Base-by-base conservation (phyloP, 1,139 yeast genomes). In the Geotrichum fermentans region DNA sequence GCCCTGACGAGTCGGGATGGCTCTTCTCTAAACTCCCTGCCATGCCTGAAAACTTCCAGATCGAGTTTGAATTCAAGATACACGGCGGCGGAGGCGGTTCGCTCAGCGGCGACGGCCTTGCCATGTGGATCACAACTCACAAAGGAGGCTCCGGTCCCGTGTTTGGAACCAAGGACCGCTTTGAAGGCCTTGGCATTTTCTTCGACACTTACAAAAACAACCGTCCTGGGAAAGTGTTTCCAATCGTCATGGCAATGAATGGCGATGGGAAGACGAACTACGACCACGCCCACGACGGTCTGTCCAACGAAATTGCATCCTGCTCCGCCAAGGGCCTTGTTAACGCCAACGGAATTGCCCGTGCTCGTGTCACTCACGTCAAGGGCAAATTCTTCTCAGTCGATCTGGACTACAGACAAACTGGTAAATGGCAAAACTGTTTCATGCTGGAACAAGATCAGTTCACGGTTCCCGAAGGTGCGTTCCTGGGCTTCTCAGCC, bases 141-240 rank as follows among this genome's bases (percentile, higher is more conserved):
- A 76, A 73, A 33, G 71, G 79, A 22, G 61, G 66, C 43, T 54
- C 50, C 10, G 65, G 65, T 10, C 79, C 83, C 45, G 88, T 87
- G 10, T 85, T 88, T 66, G 96, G 96, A 1, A 75, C 80, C 49
- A 65, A 71, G 43, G 84, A 84, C 64, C 63, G 67, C 41, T 84
- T 83, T 65, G 77, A 73, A 26, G 96, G 96, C 6, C 67, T 85
- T 49, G 94, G 86, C 1, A 65, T 88, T 17, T 76, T 85, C 63
- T 65, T 88, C 50, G 96, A 88, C 65, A 87, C 96, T 5, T 88
- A 83, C 66, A 78, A 80, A 55, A 88, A 88, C 61, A 82, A 83
- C 45, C 72, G 75, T 35, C 70, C 80, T 26, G 88, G 87, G 1
- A 60, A 62, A 36, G 70, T 75, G 37, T 88, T 87, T 65, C 96